These are phyloP conservation scores for Parietichytrium sp. DNA, from an alignment of 108 stramenopile species.

Conservation along the genomic window DNA sequence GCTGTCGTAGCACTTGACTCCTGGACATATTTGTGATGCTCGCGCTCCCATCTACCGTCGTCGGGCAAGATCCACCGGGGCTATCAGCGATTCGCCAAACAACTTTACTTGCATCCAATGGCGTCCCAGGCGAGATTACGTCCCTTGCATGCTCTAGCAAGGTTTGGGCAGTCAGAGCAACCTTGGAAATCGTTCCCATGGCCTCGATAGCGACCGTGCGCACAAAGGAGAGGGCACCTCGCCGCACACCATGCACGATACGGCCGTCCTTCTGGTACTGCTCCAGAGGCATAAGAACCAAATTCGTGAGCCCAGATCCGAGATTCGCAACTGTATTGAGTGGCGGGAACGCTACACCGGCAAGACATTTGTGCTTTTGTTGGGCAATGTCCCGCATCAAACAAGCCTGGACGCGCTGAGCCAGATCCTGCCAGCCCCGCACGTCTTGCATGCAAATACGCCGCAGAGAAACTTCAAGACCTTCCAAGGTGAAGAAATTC, in stretches of 20 bases:
- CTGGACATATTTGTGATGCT: neutral
- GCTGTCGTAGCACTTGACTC: no score
- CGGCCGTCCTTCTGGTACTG: slow-evolving; percentile 37
- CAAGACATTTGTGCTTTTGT: neutral
- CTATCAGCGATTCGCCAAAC: no score
- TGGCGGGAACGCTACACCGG: slow-evolving; percentile 15
- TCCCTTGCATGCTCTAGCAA: slow-evolving; percentile 28
- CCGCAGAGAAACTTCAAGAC: neutral
- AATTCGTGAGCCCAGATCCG: slow-evolving; percentile 29
- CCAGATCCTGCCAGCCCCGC: slow-evolving; percentile 5
- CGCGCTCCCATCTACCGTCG: neutral
- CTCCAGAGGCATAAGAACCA: slow-evolving; percentile 27
- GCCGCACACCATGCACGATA: slow-evolving; percentile 1
- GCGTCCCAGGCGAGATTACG: neutral
- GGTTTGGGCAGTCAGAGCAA: slow-evolving; percentile 18
- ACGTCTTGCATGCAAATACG: neutral
- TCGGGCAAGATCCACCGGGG: no score
- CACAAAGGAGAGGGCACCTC: slow-evolving; percentile 22
- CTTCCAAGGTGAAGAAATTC: slow-evolving; percentile 16
- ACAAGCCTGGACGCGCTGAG: neutral
- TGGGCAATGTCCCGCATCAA: neutral
- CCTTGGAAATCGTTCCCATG: slow-evolving; percentile 20
- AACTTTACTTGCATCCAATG: neutral
- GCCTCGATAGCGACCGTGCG: slow-evolving; percentile 37
- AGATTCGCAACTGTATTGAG: neutral